Percentiles rank a stretch among this genome's conserved stretches.
These are phyloP conservation scores for Penicillium subrubescens DNA, from an alignment of 495 filamentous ascomycete genomes.

Conservation along the genomic window DNA sequence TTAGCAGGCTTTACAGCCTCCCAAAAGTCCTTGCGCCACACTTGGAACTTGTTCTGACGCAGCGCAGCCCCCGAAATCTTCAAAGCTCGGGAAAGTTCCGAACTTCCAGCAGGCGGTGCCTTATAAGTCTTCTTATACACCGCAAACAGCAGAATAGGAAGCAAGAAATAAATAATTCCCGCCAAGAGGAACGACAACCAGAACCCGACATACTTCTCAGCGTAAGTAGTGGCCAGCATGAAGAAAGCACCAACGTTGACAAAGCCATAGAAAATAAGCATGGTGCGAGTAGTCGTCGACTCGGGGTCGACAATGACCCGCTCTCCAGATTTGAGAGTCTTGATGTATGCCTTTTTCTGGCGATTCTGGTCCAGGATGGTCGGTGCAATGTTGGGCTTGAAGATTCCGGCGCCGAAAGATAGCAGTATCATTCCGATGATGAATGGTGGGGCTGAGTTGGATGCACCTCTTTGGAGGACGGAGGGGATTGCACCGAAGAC, in stretches of 20 bases:
- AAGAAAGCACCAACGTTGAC: constrained; percentile 44
- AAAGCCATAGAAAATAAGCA: constrained; percentile 43
- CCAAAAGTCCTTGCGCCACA: constrained; percentile 63
- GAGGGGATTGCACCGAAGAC: constrained; percentile 60
- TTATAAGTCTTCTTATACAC: constrained; percentile 51
- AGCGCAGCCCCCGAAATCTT: constrained; percentile 55
- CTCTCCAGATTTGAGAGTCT: constrained; percentile 39
- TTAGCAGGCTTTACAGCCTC: constrained; percentile 65
- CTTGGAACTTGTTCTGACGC: constrained; percentile 55
- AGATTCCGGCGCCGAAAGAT: constrained; percentile 39
- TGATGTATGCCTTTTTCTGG: constrained; percentile 33
- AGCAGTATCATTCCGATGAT: constrained; percentile 54
- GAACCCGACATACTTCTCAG: constrained; percentile 44
- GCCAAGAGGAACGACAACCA: constrained; percentile 39
- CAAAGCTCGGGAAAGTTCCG: constrained; percentile 57
- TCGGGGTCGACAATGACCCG: constrained; percentile 45
- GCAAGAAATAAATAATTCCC: constrained; percentile 54
- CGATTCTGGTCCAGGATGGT: constrained; percentile 39
- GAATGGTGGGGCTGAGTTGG: constrained; percentile 55
- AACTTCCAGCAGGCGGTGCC: constrained; percentile 50
- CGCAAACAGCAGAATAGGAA: constrained; percentile 52
- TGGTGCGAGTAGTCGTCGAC: constrained; percentile 31
- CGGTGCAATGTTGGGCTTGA: constrained; percentile 46
- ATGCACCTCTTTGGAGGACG: constrained; percentile 54
- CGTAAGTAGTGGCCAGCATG: constrained; percentile 40